Percentiles rank a stretch among this genome's conserved stretches.
phyloP scores from a whole-genome alignment of 2,329 filamentous ascomycete genomes.

The Mariannaea sp. region DNA sequence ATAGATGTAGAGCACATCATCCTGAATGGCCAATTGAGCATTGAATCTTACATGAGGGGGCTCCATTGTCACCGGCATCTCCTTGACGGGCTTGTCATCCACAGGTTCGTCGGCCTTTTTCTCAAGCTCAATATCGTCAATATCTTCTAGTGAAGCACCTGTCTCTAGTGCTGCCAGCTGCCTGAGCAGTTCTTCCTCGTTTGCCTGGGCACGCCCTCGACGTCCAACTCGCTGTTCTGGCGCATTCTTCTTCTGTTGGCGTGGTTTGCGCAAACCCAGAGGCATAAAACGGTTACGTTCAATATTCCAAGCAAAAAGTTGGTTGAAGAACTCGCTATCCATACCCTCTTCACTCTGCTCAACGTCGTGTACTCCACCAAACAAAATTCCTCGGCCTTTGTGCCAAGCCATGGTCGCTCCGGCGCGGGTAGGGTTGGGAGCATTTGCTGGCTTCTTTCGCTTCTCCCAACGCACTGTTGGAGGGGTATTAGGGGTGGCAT shows the following conservation, averaged over 20 bases:
- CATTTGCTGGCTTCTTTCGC: conserved; percentile 88
- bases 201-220: conserved; percentile 80
- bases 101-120: conserved; percentile 59
- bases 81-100: conserved; percentile 62
- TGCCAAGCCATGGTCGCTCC: conserved; percentile 95
- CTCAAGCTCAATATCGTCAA: conserved; percentile 55
- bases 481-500: conserved; percentile 66
- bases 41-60: conserved; percentile 93
- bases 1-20: conserved; percentile 91
- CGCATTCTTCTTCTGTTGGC: conserved; percentile 64
- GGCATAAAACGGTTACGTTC: conserved; percentile 96
- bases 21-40: conserved; percentile 85
- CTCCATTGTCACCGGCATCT: conserved; percentile 73
- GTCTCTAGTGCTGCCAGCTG: conserved; percentile 87
- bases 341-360: conserved; percentile 93
- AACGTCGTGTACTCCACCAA: conserved; percentile 93
- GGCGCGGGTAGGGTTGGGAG: conserved; percentile 80
- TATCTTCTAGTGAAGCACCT: conserved; percentile 65
- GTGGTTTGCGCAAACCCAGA: conserved; percentile 74
- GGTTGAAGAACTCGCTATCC: conserved; percentile 96
- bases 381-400: conserved; percentile 88
- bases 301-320: conserved; percentile 89
- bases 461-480: conserved; percentile 88
- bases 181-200: conserved; percentile 86
- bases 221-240: conserved; percentile 59